A percentile compares a stretch with the other conserved stretches of the same genome.
Conservation (phyloP, 2,329 filamentous ascomycete species). For the Kalmusia sp. region DNA sequence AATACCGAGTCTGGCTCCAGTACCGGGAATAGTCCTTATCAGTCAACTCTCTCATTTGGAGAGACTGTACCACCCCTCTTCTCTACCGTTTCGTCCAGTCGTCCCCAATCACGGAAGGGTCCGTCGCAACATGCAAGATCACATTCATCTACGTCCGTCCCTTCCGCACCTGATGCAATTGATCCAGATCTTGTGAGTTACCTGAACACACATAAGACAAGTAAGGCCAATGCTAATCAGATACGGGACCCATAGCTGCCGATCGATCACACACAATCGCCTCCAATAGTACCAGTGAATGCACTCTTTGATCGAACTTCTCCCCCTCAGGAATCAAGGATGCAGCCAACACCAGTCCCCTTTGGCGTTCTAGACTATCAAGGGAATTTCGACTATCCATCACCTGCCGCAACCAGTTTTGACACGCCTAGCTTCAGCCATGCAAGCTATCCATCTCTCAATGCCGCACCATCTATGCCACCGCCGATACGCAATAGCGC, state of each 20-base stretch:
- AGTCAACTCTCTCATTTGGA: constrained; percentile 37
- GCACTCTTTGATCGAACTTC: constrained; percentile 23
- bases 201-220: not conserved
- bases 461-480: constrained; percentile 34
- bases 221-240: not conserved
- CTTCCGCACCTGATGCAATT: constrained; percentile 29
- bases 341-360: constrained; percentile 15
- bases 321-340: constrained; percentile 14
- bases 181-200: constrained; percentile 34
- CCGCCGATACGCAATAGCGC: constrained; percentile 27
- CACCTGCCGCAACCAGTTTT: constrained; percentile 23
- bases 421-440: constrained; percentile 23
- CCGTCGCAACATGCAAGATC: constrained; percentile 31
- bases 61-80: constrained; percentile 29
- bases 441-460: constrained; percentile 20
- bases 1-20: constrained; percentile 34
- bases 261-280: constrained; percentile 22
- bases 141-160: constrained; percentile 29
- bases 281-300: constrained; percentile 17
- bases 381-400: constrained; percentile 31
- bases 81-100: constrained; percentile 23
- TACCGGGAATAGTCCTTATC: constrained; percentile 36
- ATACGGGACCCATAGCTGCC: not conserved
- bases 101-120: constrained; percentile 16
- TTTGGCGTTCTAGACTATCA: constrained; percentile 26